Percentiles rank a stretch among this genome's conserved stretches.
These are phyloP conservation scores for Fonsecaea monophora DNA, from an alignment of 2,329 filamentous ascomycete species.

Conservation along the genomic window DNA sequence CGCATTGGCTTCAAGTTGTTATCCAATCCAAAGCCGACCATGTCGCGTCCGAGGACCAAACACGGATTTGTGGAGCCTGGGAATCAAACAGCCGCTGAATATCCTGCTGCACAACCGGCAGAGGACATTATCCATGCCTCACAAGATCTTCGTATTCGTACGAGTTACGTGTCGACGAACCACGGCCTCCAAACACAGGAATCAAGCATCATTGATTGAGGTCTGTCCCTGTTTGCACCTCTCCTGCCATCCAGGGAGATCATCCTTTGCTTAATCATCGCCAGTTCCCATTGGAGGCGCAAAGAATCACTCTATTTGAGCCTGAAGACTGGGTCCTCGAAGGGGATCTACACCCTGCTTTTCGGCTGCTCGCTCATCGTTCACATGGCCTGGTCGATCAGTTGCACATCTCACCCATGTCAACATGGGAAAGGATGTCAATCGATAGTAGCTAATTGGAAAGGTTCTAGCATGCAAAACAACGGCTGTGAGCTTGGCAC, in stretches of 20 bases:
- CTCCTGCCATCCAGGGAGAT: background rate
- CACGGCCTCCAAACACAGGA: background rate
- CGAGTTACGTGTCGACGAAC: background rate
- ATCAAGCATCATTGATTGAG: background rate
- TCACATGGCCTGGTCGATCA: conserved; percentile 18
- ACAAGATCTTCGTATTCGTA: background rate
- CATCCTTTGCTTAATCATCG: background rate
- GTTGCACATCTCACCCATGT: conserved; percentile 10
- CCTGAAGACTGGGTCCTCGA: conserved; percentile 2
- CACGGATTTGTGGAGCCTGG: background rate
- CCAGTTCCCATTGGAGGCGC: background rate
- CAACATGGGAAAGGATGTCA: background rate
- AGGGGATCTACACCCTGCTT: conserved; percentile 10
- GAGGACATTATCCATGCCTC: background rate
- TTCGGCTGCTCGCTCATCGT: conserved; percentile 9
- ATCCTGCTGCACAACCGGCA: background rate
- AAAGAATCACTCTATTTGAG: background rate
- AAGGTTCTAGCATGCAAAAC: background rate
- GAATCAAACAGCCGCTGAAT: background rate
- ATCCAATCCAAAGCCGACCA: background rate
- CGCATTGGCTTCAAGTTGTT: conserved; percentile 6
- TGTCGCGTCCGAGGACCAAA: background rate
- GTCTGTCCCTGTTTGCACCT: background rate
- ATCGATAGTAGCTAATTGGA: background rate
- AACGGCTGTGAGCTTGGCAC: background rate